These are phyloP conservation scores for Wickerhamomyces ciferrii DNA, from an alignment of 805 yeast genomes.

Conservation along the genomic window DNA sequence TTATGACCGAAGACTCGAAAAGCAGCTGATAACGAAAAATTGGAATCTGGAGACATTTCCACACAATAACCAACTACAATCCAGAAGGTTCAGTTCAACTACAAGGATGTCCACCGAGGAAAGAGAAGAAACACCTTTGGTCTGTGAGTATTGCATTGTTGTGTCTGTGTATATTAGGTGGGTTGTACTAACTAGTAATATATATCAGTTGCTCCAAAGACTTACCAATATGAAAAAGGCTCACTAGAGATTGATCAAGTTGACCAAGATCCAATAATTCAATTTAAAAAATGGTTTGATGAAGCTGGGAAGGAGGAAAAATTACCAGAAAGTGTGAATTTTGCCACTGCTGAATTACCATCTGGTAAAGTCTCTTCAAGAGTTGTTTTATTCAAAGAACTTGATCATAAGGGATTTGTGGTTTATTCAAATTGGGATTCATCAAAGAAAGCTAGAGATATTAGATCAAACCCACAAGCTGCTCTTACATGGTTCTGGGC, in stretches of 20 bases:
- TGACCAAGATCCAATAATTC: conserved; percentile 57
- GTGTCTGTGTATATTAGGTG: neutral
- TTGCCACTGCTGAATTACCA: conserved; percentile 87
- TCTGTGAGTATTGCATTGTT: conserved; percentile 15
- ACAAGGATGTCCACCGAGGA: neutral
- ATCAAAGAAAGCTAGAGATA: conserved; percentile 76
- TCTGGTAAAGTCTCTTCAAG: conserved; percentile 87
- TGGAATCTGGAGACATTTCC: neutral
- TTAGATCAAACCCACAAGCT: conserved; percentile 68
- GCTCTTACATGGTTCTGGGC: conserved; percentile 92
- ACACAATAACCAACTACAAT: neutral
- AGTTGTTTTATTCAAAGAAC: conserved; percentile 81
- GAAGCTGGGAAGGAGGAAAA: conserved; percentile 61
- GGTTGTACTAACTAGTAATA: neutral
- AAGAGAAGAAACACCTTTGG: conserved; percentile 16
- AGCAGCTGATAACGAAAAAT: neutral
- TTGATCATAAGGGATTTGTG: conserved; percentile 79
- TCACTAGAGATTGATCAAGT: conserved; percentile 52
- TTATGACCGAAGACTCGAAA: neutral
- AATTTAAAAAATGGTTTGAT: conserved; percentile 81
- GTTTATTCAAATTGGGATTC: conserved; percentile 89
- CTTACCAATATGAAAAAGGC: conserved; percentile 78
- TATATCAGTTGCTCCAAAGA: conserved; percentile 63
- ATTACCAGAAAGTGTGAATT: conserved; percentile 78
- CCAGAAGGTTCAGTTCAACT: neutral